phyloP scores from a whole-genome alignment of 768 basidiomycete species.

The Chlorophyllum brunneum region DNA sequence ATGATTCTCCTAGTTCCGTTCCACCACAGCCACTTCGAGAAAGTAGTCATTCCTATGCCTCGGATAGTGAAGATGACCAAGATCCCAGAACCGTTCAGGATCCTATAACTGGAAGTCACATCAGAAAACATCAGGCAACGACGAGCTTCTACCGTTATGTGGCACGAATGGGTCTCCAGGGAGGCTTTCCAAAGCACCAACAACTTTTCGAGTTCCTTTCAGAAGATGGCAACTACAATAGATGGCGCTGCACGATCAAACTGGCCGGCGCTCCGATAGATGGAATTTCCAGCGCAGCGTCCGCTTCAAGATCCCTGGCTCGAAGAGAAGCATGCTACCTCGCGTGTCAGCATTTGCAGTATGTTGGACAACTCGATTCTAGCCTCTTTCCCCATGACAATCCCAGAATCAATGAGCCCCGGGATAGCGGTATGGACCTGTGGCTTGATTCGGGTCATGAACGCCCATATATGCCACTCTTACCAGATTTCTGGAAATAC shows the following conservation, averaged over 20 bases:
- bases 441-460: conserved; percentile 48
- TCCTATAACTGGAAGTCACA: conserved; percentile 55
- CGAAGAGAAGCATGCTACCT: conserved; percentile 56
- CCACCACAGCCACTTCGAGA: conserved; percentile 43
- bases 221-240: conserved; percentile 18
- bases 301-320: conserved; percentile 46
- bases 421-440: not conserved
- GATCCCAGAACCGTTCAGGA: conserved; percentile 34
- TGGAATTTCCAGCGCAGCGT: conserved; percentile 40
- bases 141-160: conserved; percentile 52
- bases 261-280: conserved; percentile 40
- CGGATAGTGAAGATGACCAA: conserved; percentile 48
- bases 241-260: conserved; percentile 45
- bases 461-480: conserved; percentile 25
- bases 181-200: conserved; percentile 16
- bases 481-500: conserved; percentile 8
- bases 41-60: conserved; percentile 37
- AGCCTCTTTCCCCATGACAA: not conserved
- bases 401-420: conserved; percentile 16
- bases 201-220: conserved; percentile 38
- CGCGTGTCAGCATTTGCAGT: conserved; percentile 48
- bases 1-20: conserved; percentile 32
- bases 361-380: conserved; percentile 48
- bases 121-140: conserved; percentile 57
- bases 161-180: conserved; percentile 18